Conservation (phyloP, 768 basidiomycete genomes). For the Chalciporus sphaerocephalus region DNA sequence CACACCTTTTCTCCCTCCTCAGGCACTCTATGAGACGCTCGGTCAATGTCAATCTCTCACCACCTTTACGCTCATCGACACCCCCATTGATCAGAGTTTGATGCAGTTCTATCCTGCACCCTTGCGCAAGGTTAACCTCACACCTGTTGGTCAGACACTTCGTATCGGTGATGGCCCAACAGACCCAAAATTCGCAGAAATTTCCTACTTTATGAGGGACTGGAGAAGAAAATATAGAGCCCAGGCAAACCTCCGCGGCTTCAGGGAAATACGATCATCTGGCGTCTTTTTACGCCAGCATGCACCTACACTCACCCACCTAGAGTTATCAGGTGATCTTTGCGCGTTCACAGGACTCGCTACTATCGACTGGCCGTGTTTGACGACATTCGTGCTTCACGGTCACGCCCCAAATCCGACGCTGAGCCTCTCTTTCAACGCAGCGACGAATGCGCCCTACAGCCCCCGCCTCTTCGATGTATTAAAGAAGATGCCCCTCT, state of each 20-base stretch:
- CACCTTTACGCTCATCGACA: constrained; percentile 30
- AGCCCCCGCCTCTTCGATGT: constrained; percentile 25
- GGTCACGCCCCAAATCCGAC: constrained; percentile 24
- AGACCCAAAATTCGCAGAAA: constrained; percentile 30
- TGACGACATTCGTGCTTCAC: constrained; percentile 30
- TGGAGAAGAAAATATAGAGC: constrained; percentile 35
- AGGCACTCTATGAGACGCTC: constrained; percentile 27
- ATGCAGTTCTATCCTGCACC: constrained; percentile 26
- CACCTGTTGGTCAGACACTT: constrained; percentile 32
- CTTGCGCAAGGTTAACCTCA: constrained; percentile 26
- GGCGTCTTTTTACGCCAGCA: constrained; percentile 30
- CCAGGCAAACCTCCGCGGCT: constrained; percentile 28
- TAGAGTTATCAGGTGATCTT: constrained; percentile 31
- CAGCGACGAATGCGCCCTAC: constrained; percentile 1
- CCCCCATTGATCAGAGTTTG: constrained; percentile 34
- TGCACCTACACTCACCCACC: constrained; percentile 25
- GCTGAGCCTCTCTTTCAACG: constrained; percentile 13
- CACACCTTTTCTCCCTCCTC: constrained; percentile 32
- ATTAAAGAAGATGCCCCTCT: constrained; percentile 27
- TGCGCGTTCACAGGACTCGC: constrained; percentile 25
- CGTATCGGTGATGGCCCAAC: constrained; percentile 34
- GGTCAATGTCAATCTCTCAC: constrained; percentile 26
- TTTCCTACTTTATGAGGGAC: constrained; percentile 33
- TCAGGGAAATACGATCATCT: constrained; percentile 28
- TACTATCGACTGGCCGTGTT: constrained; percentile 29